Evolutionary conservation across 345 rosid species (phyloP).

Genomic region (Lumnitzera racemosa): DNA sequence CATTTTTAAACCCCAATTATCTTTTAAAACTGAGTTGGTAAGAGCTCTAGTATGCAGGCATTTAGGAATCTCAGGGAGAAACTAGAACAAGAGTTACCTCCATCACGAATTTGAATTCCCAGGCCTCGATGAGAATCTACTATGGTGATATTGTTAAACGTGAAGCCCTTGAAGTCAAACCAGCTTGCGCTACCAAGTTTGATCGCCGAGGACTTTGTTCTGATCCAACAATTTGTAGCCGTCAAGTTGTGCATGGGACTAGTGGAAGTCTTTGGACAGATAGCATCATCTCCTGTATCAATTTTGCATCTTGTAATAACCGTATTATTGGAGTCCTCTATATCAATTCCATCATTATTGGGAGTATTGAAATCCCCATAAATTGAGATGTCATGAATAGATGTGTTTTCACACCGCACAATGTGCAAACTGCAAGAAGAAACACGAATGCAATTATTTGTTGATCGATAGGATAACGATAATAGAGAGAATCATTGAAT

Average conservation of each 20-base stretch:
- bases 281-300: constrained; percentile 90
- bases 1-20: no score
- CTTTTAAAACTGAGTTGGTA: no score
- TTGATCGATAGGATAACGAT: no score
- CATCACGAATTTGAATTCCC: constrained; percentile 83
- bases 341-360: constrained; percentile 87
- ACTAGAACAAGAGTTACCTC: constrained; percentile 41
- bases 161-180: constrained; percentile 59
- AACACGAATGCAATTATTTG: not conserved
- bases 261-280: constrained; percentile 75
- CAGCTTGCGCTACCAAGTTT: constrained; percentile 92
- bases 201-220: constrained; percentile 87
- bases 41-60: no score
- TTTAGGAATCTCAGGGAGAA: not conserved
- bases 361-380: constrained; percentile 84
- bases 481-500: no score
- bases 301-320: constrained; percentile 61
- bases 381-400: constrained; percentile 62
- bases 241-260: constrained; percentile 67
- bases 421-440: constrained; percentile 65
- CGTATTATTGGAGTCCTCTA: constrained; percentile 81
- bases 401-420: constrained; percentile 57
- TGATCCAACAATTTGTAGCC: constrained; percentile 77
- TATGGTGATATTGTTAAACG: constrained; percentile 78
- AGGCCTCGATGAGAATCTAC: constrained; percentile 85